These are phyloP conservation scores for Melampsora medusae DNA, from an alignment of 1,284 basidiomycete species.

Conservation along the genomic window DNA sequence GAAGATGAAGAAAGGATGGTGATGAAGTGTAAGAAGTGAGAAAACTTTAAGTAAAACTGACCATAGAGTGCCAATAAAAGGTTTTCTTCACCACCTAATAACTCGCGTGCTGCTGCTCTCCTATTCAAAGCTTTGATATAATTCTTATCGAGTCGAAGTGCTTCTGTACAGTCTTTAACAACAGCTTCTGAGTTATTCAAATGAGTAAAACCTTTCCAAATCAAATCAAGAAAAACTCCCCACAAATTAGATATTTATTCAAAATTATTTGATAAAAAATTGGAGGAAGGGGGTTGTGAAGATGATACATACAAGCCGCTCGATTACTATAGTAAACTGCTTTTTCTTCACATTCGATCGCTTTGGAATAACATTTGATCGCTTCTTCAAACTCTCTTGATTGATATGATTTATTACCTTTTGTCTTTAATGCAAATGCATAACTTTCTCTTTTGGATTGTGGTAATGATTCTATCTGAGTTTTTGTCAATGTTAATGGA, in stretches of 20 bases:
- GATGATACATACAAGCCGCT: conserved; percentile 72
- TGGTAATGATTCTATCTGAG: conserved; percentile 16
- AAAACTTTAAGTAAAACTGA: not conserved
- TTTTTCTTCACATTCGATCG: conserved; percentile 72
- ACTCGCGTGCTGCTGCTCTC: conserved; percentile 80
- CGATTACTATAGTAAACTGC: conserved; percentile 97
- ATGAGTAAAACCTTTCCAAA: conserved; percentile 76
- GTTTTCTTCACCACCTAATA: conserved; percentile 66
- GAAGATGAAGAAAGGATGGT: not conserved
- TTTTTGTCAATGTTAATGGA: conserved; percentile 27
- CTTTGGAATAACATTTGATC: conserved; percentile 81
- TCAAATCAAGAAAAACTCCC: not conserved
- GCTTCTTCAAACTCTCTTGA: conserved; percentile 74
- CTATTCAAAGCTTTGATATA: conserved; percentile 97
- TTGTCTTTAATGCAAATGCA: conserved; percentile 77
- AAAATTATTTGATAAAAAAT: not conserved
- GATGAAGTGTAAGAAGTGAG: not conserved
- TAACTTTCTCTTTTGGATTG: conserved; percentile 69
- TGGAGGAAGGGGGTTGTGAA: conserved; percentile 29
- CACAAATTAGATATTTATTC: not conserved
- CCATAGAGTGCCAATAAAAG: conserved; percentile 70
- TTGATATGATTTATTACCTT: conserved; percentile 86
- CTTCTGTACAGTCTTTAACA: conserved; percentile 85
- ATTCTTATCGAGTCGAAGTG: conserved; percentile 75
- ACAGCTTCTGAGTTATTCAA: conserved; percentile 77